These are phyloP conservation scores for Flaveria brownii DNA, from an alignment of 129 eudicot species.

Conservation along the genomic window DNA sequence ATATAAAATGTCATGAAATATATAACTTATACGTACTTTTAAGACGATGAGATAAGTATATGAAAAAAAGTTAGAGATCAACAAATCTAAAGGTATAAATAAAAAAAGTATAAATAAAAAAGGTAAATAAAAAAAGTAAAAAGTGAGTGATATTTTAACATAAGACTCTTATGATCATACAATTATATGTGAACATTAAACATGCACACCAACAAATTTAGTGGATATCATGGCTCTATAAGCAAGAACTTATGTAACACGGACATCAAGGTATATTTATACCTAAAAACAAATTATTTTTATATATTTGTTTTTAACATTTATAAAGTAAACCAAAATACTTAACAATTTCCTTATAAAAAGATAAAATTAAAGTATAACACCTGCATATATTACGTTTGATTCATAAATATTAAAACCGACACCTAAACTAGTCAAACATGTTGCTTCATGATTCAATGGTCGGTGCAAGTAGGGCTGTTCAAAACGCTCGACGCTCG, in stretches of 20 bases:
- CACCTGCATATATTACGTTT: neutral
- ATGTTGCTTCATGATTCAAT: too few species aligned
- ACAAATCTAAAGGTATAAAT: too few species aligned
- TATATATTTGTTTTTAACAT: neutral
- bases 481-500: too few species aligned
- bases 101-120: too few species aligned
- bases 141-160: neutral
- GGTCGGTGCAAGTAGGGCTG: neutral
- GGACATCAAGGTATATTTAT: neutral
- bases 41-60: too few species aligned
- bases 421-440: neutral
- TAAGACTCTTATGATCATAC: too few species aligned
- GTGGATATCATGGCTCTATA: neutral
- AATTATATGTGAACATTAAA: neutral
- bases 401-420: neutral
- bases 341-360: neutral
- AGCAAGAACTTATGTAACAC: neutral
- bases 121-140: neutral
- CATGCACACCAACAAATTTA: neutral
- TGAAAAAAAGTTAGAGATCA: neutral
- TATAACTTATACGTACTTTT: too few species aligned
- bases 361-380: neutral
- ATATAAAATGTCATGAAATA: neutral
- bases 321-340: neutral
- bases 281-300: too few species aligned